These are phyloP conservation scores for Auricularia sp. DNA, from an alignment of 768 basidiomycete genomes.

Conservation along the genomic window DNA sequence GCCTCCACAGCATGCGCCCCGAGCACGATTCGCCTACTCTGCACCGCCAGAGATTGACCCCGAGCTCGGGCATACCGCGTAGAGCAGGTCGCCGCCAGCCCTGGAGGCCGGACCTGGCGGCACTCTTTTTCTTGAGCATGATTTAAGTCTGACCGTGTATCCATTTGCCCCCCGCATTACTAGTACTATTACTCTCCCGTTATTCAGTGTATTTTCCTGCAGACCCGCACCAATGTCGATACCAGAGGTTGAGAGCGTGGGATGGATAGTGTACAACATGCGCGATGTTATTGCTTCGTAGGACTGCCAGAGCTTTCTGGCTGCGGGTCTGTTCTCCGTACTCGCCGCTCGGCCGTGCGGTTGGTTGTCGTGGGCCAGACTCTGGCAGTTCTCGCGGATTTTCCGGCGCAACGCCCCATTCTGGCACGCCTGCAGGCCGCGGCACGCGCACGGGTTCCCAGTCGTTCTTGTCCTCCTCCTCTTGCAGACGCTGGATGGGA, in stretches of 20 bases:
- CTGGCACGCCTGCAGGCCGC: conserved; percentile 78
- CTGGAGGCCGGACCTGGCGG: too few species aligned
- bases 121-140: too few species aligned
- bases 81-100: not conserved
- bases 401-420: conserved; percentile 79
- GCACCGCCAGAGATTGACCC: not conserved
- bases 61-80: not conserved
- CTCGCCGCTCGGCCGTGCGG: not conserved
- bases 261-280: not conserved
- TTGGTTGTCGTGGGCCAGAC: not conserved
- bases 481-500: conserved; percentile 48
- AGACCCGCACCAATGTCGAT: not conserved
- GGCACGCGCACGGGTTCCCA: conserved; percentile 85
- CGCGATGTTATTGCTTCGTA: not conserved
- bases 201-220: too few species aligned
- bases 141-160: too few species aligned
- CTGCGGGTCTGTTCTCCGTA: not conserved
- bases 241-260: not conserved
- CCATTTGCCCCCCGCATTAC: too few species aligned
- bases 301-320: not conserved
- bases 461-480: conserved; percentile 47
- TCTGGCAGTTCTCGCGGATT: conserved; percentile 2
- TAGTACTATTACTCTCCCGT: too few species aligned
- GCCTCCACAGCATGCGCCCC: not conserved
- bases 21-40: not conserved